Percentiles rank a stretch among this genome's conserved stretches.
Evolutionary conservation across 805 yeast genomes (phyloP).

Genomic region (Starmerella floricola): DNA sequence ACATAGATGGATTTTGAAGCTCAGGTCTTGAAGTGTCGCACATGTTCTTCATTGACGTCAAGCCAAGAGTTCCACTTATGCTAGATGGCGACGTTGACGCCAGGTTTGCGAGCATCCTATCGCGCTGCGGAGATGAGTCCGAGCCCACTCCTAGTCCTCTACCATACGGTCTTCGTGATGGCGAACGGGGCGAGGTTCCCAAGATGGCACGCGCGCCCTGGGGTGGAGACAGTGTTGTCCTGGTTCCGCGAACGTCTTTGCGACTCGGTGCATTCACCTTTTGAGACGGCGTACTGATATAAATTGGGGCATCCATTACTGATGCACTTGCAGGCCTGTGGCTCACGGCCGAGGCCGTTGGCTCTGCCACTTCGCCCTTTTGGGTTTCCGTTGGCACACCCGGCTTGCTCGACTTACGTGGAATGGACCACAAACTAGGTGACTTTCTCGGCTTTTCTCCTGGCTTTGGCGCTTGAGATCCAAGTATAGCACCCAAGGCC

Average conservation of each 20-base stretch:
- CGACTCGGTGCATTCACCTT: neutral
- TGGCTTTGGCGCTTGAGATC: neutral
- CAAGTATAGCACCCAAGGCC: neutral
- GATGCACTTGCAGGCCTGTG: too few species aligned
- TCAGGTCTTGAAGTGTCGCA: conserved; percentile 11
- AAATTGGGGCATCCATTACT: neutral
- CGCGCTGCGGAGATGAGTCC: too few species aligned
- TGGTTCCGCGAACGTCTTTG: neutral
- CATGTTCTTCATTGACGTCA: neutral
- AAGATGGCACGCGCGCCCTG: too few species aligned
- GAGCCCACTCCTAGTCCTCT: too few species aligned
- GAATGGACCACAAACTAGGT: neutral
- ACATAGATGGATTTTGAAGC: conserved; percentile 26
- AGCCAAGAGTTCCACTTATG: neutral
- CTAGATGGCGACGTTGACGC: neutral
- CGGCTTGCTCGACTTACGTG: too few species aligned
- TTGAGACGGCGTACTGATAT: neutral
- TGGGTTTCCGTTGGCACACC: too few species aligned
- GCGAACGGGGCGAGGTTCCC: too few species aligned
- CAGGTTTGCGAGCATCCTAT: neutral
- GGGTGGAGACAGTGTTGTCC: too few species aligned
- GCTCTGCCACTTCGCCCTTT: too few species aligned
- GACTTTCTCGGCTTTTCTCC: neutral
- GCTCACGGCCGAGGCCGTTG: too few species aligned
- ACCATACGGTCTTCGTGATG: too few species aligned